A percentile compares a stretch with the other conserved stretches of the same genome.
These are phyloP conservation scores for Zymoseptoria pseudotritici DNA, from an alignment of 2,329 filamentous ascomycete species.

Conservation along the genomic window DNA sequence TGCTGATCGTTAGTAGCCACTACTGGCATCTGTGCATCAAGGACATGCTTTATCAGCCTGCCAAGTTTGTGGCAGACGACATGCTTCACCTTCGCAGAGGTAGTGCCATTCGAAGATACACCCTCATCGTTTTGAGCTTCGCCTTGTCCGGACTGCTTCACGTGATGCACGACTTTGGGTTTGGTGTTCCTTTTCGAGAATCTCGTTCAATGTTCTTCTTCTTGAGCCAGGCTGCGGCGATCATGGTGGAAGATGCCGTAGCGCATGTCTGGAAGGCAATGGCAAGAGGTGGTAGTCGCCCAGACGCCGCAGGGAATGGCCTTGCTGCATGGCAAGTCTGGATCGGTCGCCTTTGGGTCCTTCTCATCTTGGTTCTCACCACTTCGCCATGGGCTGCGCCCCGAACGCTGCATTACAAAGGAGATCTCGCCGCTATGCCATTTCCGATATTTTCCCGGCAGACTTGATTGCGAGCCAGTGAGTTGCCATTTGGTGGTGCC, in stretches of 20 bases:
- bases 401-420: neutral
- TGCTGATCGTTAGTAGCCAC: neutral
- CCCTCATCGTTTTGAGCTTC: neutral
- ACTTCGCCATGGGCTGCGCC: neutral
- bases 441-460: neutral
- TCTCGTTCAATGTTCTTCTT: neutral
- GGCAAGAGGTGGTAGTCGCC: neutral
- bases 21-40: neutral
- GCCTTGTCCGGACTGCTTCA: neutral
- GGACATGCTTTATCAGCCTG: neutral
- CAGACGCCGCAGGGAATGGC: neutral
- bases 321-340: neutral
- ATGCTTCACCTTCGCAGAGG: neutral
- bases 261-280: neutral
- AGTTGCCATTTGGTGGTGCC: neutral
- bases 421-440: neutral
- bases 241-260: neutral
- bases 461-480: neutral
- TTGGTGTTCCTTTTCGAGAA: neutral
- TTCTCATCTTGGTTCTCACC: neutral
- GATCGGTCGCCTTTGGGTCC: neutral
- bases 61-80: neutral
- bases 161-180: neutral
- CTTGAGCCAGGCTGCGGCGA: neutral
- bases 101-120: neutral